Base-by-base conservation (phyloP, 495 filamentous ascomycete species). In the Halenospora varia region DNA sequence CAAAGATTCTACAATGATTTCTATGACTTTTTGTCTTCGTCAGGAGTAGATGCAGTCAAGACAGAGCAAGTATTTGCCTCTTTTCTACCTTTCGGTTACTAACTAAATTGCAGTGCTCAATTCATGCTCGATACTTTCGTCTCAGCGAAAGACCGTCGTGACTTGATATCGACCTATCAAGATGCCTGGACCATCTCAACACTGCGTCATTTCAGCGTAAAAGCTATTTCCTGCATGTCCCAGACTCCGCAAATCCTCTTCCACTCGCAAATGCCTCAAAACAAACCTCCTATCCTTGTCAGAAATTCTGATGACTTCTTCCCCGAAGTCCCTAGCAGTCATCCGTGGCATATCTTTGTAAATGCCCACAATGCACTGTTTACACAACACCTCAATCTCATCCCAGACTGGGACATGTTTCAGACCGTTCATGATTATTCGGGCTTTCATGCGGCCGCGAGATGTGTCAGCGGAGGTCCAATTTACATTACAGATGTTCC, bases 341-440 rank as follows among this genome's bases (percentile, higher is more conserved):
- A 97, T 62, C 81, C 92, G 0, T 97, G 93, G 92, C 94, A 98
- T 71, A 76, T 98, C 46, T 98, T 92, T 71, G 83, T 86, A 57
- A 97, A 97, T 66, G 90, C 93, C 1, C 88, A 97, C 70, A 97
- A 95, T 67, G 74, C 87, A n/a, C 77, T 96, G 13, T 75, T 96
- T 18, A 93, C 92, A 1, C 75, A 77, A 49, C 76, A 81, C 55
- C 64, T 82, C 17, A 76, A 78, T 54, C 48, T 75, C 11, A 62
- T 81, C 1, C 92, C 92, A 0, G 94, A 98, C 70, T 98, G 94
- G 94, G 94, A 97, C 70, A 97, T 98, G 94, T 98, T 98, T 70
- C 94, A 98, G 67, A 96, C 94, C 1, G 69, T 71, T 15, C 89
- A 93, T 65, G 74, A 80, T 1, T 94, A 88, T 62, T 85, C 85